phyloP scores from a whole-genome alignment of 495 filamentous ascomycete species.

The Penicillium egyptiacum region DNA sequence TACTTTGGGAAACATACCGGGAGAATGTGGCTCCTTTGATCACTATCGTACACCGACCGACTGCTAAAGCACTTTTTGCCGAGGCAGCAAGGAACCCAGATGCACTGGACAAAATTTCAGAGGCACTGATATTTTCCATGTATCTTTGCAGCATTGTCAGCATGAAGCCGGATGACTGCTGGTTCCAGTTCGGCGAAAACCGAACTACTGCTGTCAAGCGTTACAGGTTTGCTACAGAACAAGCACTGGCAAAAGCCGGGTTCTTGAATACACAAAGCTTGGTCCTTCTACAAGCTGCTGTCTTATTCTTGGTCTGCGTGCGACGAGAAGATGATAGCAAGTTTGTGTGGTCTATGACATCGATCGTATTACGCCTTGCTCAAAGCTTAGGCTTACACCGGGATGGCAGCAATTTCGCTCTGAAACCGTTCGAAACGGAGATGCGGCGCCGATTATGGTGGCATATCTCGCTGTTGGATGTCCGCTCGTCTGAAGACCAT shows the following conservation, averaged over 20 bases:
- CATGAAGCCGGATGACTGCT: conserved; percentile 51
- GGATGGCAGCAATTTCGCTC: conserved; percentile 70
- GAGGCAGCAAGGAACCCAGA: conserved; percentile 52
- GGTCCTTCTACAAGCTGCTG: conserved; percentile 73
- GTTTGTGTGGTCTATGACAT: conserved; percentile 67
- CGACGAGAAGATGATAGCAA: conserved; percentile 65
- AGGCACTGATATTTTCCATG: conserved; percentile 75
- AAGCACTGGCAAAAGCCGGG: conserved; percentile 71
- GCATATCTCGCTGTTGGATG: conserved; percentile 74
- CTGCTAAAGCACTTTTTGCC: conserved; percentile 49
- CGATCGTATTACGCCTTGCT: conserved; percentile 73
- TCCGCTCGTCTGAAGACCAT: conserved; percentile 78
- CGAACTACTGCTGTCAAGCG: conserved; percentile 51
- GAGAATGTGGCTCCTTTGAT: conserved; percentile 73
- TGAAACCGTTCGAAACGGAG: conserved; percentile 78
- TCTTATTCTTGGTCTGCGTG: conserved; percentile 67
- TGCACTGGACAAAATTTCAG: conserved; percentile 57
- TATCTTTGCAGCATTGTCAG: conserved; percentile 75
- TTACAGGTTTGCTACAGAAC: conserved; percentile 79
- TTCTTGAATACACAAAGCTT: conserved; percentile 75
- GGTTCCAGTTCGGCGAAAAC: conserved; percentile 36
- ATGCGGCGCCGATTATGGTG: conserved; percentile 86
- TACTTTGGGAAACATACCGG: conserved; percentile 67
- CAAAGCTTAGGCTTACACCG: conserved; percentile 79
- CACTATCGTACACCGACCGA: conserved; percentile 65